Base-by-base conservation (phyloP, 805 yeast species). In the Lipomyces yamanashiensis region DNA sequence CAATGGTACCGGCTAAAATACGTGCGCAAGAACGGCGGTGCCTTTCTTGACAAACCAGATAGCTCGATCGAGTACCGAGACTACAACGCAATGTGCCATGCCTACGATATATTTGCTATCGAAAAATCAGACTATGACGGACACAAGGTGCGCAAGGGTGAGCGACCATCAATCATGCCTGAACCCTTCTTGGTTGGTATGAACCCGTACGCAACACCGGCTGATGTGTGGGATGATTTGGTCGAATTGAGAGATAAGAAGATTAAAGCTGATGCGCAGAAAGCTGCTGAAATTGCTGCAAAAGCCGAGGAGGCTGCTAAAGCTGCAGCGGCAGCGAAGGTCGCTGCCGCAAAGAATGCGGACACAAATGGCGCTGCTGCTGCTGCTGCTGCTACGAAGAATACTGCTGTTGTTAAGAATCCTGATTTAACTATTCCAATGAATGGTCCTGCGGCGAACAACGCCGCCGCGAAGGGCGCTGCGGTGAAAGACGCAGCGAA, bases 161-260 rank as follows among this genome's bases (percentile, higher is more conserved):
- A 33, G 17, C 37, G 56, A n/a, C 62, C 65, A 19, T n/a, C 53
- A 7, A 28, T 61, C n/a, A 54, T 43, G 15, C 65, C 65, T 36
- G 58, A 48, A 17, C 57, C 62, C 34, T 58, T 48, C 17, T 40
- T 34, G 45, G 44, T 58, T 23, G 64, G 64, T 2, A 55, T 61
- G 56, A 47, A 61, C 13, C 60, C 60, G 15, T 4, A n/a, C 17
- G n/a, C 53, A 19, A 28, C 57, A 12, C 64, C 61, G 15, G 39
- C 58, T n/a, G 62, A 58, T 39, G 45, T 48, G 7, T 52, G 51
- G 62, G 50, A 52, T 4, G 58, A 39, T 39, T 37, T 57, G 34
- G 5, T 44, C 21, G 28, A 37, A 10, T 33, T 54, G 41, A 43
- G 36, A n/a, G 51, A 54, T 10, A 44, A 54, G 19, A 54, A 54